Base-by-base conservation (phyloP, 768 basidiomycete species). In the Dioszegia aurantiaca region DNA sequence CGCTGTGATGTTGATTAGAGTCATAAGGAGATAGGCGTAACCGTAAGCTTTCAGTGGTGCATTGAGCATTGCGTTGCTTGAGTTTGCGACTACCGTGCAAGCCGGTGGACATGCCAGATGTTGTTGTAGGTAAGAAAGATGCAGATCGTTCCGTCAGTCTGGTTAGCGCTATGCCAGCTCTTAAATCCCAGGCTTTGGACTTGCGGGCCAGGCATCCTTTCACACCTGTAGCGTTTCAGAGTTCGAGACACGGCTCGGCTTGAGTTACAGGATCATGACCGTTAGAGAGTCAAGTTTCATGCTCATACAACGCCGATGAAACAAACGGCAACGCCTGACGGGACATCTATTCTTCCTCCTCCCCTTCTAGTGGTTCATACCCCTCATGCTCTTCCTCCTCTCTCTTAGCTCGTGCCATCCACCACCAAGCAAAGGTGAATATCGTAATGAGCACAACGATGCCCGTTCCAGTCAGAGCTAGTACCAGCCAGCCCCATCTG, bases 311-410 rank as follows among this genome's bases (percentile, higher is more conserved):
- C 37, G 39, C 5, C 30, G 19, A 36, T 27, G 51, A 28, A 6
- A 53, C 37, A 40, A 24, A 24, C 4, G 51, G 26, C 40, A 24
- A 17, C 14, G 11, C n/a, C 17, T 51, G n/a, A n/a, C n/a, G n/a
- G n/a, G n/a, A n/a, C 28, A 27, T 26, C 51, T 48, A 72, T 54
- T 69, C 67, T 30, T 76, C 75, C 53, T 76, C 77, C 54, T 78
- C 77, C 17, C 90, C 89, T 44, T 90, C 91, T 36, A 87, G 77
- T 23, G 92, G 90, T 73, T 94, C 91, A 75, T 90, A 95, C 36
- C 89, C 91, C 37, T 55, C 58, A 36, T 67, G 87, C 75, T 90
- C 87, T 16, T 21, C 33, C 30, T 84, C 87, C 55, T 83, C 83
- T 73, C 89, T 88, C 67, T 81, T 56, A 24, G 16, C 5, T 41